A percentile compares a stretch with the other conserved stretches of the same genome.
Conservation (phyloP, 2,329 filamentous ascomycete genomes). For the Penicillium sp. region DNA sequence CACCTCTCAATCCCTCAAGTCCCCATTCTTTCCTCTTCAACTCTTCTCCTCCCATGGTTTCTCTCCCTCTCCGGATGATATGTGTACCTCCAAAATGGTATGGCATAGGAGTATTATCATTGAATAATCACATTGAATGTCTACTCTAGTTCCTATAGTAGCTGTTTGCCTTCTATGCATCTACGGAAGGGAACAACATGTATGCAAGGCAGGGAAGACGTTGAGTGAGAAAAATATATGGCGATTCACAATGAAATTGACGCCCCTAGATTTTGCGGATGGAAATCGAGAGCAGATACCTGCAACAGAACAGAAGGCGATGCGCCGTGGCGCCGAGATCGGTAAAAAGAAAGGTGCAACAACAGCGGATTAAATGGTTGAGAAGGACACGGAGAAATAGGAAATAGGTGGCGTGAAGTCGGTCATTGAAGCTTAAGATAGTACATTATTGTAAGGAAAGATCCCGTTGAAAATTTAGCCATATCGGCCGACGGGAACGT, state of each 20-base stretch:
- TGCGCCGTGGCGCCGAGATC: constrained; percentile 1
- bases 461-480: constrained; percentile 7
- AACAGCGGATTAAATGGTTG: constrained; percentile 1
- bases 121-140: neutral
- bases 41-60: neutral
- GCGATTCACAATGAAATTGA: neutral
- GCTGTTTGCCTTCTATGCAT: neutral
- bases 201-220: neutral
- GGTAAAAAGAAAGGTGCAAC: neutral
- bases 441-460: constrained; percentile 1
- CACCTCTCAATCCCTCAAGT: neutral
- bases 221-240: neutral
- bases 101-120: neutral
- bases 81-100: neutral
- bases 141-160: neutral
- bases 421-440: constrained; percentile 8
- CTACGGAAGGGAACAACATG: neutral
- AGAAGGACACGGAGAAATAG: neutral
- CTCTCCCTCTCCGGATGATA: no score
- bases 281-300: neutral
- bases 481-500: constrained; percentile 39
- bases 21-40: neutral
- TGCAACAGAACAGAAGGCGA: neutral
- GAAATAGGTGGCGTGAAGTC: constrained; percentile 1
- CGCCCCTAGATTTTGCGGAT: neutral